Evolutionary conservation across 352 stramenopile species (phyloP).

Genomic region (Phytophthora lateralis): DNA sequence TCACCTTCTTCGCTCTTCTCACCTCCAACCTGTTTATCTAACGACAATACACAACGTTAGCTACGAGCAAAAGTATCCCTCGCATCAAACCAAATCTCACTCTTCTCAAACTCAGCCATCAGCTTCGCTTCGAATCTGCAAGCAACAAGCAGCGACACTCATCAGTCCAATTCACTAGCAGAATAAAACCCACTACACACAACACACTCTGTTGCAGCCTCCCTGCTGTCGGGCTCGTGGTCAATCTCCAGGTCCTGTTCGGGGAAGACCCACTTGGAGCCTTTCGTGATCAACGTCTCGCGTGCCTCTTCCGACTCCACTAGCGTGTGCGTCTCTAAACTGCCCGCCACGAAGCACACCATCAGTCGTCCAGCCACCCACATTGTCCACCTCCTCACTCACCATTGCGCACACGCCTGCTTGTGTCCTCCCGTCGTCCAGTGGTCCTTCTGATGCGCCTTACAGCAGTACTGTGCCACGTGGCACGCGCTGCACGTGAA

Average conservation of each 20-base stretch:
- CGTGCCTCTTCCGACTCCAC: constrained; percentile 44
- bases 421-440: constrained; percentile 76
- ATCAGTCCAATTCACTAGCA: background rate
- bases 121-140: constrained; percentile 64
- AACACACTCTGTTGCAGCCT: constrained; percentile 64
- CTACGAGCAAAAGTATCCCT: background rate
- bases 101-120: constrained; percentile 70
- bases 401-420: constrained; percentile 63
- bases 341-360: constrained; percentile 12
- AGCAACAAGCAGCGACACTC: constrained; percentile 13
- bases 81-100: constrained; percentile 31
- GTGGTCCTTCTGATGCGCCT: constrained; percentile 82
- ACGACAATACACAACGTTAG: constrained; percentile 1
- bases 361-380: background rate
- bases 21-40: constrained; percentile 21
- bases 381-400: constrained; percentile 8
- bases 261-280: constrained; percentile 80
- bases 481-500: constrained; percentile 79
- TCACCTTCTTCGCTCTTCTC: constrained; percentile 43
- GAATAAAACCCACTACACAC: background rate
- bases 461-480: constrained; percentile 80
- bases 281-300: constrained; percentile 45
- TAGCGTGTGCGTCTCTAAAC: constrained; percentile 41
- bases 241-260: constrained; percentile 83
- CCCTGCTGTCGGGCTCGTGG: constrained; percentile 62